Evolutionary conservation across 768 basidiomycete genomes (phyloP).

Genomic region (Mycena galericulata): DNA sequence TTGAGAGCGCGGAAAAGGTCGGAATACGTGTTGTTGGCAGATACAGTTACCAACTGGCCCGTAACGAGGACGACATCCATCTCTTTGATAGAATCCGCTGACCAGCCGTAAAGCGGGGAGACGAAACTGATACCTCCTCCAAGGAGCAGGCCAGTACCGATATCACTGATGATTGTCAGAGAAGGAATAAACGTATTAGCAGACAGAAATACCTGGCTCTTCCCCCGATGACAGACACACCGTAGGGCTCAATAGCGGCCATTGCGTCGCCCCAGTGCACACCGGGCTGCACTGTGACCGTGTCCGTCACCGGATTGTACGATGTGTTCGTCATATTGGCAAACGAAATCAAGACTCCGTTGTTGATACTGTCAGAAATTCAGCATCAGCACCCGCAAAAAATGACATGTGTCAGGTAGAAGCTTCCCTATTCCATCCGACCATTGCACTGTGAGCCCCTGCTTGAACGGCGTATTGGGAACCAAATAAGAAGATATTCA

Average conservation of each 20-base stretch:
- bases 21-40: constrained; percentile 50
- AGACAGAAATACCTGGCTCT: constrained; percentile 1
- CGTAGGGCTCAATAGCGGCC: constrained; percentile 45
- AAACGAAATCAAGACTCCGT: constrained; percentile 54
- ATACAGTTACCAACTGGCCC: constrained; percentile 54
- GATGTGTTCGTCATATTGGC: constrained; percentile 44
- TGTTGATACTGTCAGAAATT: constrained; percentile 43
- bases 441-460: constrained; percentile 56
- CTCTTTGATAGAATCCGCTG: constrained; percentile 50
- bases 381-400: too few species aligned
- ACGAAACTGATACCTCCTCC: constrained; percentile 57
- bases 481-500: constrained; percentile 47
- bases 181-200: background rate
- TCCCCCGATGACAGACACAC: constrained; percentile 55
- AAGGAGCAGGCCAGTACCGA: constrained; percentile 57
- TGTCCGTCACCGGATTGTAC: constrained; percentile 49
- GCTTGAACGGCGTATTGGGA: constrained; percentile 56
- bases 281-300: constrained; percentile 54
- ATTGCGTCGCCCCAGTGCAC: constrained; percentile 56
- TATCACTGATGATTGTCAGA: too few species aligned
- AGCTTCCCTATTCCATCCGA: constrained; percentile 57
- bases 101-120: constrained; percentile 52
- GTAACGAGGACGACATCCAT: constrained; percentile 57
- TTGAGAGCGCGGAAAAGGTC: constrained; percentile 59
- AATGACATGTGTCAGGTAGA: too few species aligned